Conservation (phyloP, 805 yeast genomes). For the Kodamaea neixiangensis region DNA sequence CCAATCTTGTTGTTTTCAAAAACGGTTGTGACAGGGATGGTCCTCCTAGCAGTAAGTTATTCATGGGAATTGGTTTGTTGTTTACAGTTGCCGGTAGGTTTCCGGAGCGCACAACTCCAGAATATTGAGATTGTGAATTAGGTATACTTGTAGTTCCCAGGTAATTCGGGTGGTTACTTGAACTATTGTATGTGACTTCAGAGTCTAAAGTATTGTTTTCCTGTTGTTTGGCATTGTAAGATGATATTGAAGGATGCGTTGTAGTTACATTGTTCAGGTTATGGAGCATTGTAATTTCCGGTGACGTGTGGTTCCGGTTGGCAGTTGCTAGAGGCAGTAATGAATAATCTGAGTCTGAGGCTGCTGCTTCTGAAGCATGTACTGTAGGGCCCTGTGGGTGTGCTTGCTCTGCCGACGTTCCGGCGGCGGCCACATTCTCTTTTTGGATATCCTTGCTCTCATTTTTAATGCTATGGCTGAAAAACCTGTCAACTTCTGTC, state of each 20-base stretch:
- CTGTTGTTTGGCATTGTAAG: neutral
- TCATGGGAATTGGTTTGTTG: neutral
- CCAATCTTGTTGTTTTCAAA: slow-evolving; percentile 16
- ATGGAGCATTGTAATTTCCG: neutral
- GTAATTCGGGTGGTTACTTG: neutral
- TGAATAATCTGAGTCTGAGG: neutral
- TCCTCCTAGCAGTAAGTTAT: neutral
- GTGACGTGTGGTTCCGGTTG: neutral
- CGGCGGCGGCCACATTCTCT: neutral
- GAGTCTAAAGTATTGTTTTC: neutral
- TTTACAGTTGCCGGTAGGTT: neutral
- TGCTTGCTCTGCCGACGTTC: neutral
- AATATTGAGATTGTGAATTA: neutral
- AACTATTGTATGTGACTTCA: neutral
- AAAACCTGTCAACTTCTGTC: slow-evolving; percentile 9
- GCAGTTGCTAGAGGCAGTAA: neutral
- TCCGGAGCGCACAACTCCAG: neutral
- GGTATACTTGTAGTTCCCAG: neutral
- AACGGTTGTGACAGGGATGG: neutral
- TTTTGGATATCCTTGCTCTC: neutral
- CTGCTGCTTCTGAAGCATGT: neutral
- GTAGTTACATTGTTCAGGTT: neutral
- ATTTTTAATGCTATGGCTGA: slow-evolving; percentile 5
- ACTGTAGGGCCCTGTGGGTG: neutral
- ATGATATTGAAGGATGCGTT: neutral